Evolutionary conservation across 495 filamentous ascomycete genomes (phyloP), one percentile per base, ranked within the genome.

Genomic region (Alectoria sarmentosa): DNA sequence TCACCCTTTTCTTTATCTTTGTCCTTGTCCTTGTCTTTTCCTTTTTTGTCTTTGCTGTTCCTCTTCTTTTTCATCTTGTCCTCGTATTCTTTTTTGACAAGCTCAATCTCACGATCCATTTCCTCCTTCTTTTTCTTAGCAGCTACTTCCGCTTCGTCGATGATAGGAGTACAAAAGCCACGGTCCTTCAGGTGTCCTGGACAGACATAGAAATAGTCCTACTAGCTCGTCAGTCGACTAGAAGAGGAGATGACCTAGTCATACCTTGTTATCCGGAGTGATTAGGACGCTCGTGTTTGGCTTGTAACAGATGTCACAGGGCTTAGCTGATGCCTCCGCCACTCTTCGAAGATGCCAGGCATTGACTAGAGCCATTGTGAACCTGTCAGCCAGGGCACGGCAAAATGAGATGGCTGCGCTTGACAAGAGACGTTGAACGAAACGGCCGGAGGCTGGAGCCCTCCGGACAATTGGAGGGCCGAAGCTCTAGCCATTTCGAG

Each of bases 121-220:
- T 83, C 83, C 71, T 87, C 87, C 66, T 87, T 83, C 59, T 80
- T 84, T 69, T 78, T 83, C 60, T 84, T 83, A 23, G 86, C 86
- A 55, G 85, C 90, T 56, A 84, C 82, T 21, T 87, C 87, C 39
- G 84, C 90, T 63, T 90, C 82, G 69, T 93, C 88, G 55, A 92
- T 80, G 65, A 92, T 88, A 17, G 92, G 88, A 19, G 83, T 84
- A 71, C 88, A 91, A 74, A 96, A 96, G 17, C 87, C 82, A 30
- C 81, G 79, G 72, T 98, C 94, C 72, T 89, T 90, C 14, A 97
- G 80, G 74, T 98, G 94, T 52, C 82, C 78, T 19, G 86, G 82
- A 70, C 94, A 98, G 38, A 93, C 82, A 72, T 95, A 96, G 75
- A 98, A 98, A 79, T 90, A 96, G 73, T 98, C 94, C 90, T 95